A percentile compares a stretch with the other conserved stretches of the same genome.
Conservation (phyloP, 2,329 filamentous ascomycete species). For the Neobulgaria alba region DNA sequence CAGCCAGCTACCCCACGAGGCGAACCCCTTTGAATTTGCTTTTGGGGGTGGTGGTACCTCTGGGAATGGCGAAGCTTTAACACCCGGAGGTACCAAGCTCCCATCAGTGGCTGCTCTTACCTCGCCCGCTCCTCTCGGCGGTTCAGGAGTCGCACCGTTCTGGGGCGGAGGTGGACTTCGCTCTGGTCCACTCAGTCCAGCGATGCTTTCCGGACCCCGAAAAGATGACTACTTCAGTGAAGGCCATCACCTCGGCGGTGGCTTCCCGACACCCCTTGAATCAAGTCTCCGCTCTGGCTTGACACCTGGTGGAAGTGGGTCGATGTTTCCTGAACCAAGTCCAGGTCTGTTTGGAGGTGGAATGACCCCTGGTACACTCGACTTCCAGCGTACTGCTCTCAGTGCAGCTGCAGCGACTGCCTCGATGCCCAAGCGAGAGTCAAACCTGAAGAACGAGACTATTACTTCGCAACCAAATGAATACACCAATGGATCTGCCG, state of each 20-base stretch:
- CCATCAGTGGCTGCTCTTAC: conserved; percentile 86
- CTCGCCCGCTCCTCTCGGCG: conserved; percentile 75
- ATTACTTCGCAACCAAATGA: conserved; percentile 47
- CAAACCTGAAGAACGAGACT: conserved; percentile 29
- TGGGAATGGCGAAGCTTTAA: conserved; percentile 49
- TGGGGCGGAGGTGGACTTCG: conserved; percentile 67
- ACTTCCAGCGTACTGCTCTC: conserved; percentile 90
- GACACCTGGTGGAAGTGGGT: conserved; percentile 89
- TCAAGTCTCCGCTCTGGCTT: conserved; percentile 85
- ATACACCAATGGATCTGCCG: conserved; percentile 20
- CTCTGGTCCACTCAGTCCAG: conserved; percentile 88
- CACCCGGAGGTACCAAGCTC: conserved; percentile 73
- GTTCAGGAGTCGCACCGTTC: conserved; percentile 62
- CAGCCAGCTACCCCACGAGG: conserved; percentile 61
- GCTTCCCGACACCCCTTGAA: conserved; percentile 93
- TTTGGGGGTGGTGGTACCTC: conserved; percentile 35
- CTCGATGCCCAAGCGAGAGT: conserved; percentile 46
- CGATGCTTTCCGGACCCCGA: conserved; percentile 83
- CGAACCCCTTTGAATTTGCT: conserved; percentile 93
- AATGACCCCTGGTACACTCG: conserved; percentile 80
- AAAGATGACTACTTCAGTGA: conserved; percentile 75
- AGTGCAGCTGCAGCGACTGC: conserved; percentile 56
- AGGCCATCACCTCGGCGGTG: conserved; percentile 66
- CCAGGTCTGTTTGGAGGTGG: conserved; percentile 73
- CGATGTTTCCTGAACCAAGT: conserved; percentile 91